A percentile compares a stretch with the other conserved stretches of the same genome.
Evolutionary conservation across 768 basidiomycete genomes (phyloP).

Genomic region (Paxillus rubicundulus): DNA sequence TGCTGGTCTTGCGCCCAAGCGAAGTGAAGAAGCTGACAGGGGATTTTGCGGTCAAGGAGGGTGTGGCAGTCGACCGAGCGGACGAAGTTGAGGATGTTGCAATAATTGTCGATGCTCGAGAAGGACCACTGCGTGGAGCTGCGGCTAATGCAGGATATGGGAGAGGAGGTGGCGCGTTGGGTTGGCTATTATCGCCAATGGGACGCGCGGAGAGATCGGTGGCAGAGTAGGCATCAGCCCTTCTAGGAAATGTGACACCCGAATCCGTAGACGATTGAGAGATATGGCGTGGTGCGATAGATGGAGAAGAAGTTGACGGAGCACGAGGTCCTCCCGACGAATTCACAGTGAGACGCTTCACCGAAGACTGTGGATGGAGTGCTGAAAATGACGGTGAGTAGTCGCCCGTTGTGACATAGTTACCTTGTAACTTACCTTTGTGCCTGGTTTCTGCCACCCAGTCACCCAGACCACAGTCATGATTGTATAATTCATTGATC

Average conservation of each 20-base stretch:
- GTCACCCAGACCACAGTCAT: slow-evolving; percentile 74
- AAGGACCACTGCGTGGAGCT: slow-evolving; percentile 25
- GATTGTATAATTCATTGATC: slow-evolving; percentile 75
- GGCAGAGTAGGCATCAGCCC: slow-evolving; percentile 74
- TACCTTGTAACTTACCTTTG: slow-evolving; percentile 43
- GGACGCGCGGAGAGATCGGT: slow-evolving; percentile 63
- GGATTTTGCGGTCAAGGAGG: slow-evolving; percentile 40
- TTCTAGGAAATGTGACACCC: slow-evolving; percentile 74
- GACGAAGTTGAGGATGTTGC: slow-evolving; percentile 47
- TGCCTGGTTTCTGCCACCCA: slow-evolving; percentile 63
- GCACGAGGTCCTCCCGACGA: slow-evolving; percentile 19
- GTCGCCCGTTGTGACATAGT: background rate
- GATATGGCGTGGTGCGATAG: slow-evolving; percentile 59
- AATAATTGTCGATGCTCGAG: slow-evolving; percentile 32
- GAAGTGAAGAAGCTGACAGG: slow-evolving; percentile 70
- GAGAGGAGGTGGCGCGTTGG: slow-evolving; percentile 57
- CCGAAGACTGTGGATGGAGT: slow-evolving; percentile 20
- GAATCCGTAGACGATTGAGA: slow-evolving; percentile 73
- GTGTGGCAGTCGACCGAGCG: slow-evolving; percentile 43
- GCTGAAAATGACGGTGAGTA: slow-evolving; percentile 11
- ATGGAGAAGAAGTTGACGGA: slow-evolving; percentile 43
- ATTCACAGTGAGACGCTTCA: slow-evolving; percentile 28
- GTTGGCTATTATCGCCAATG: slow-evolving; percentile 46
- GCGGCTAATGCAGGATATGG: slow-evolving; percentile 73
- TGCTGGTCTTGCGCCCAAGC: slow-evolving; percentile 67